phyloP scores from a whole-genome alignment of 805 yeast species.

The Cephaloascus albidus region DNA sequence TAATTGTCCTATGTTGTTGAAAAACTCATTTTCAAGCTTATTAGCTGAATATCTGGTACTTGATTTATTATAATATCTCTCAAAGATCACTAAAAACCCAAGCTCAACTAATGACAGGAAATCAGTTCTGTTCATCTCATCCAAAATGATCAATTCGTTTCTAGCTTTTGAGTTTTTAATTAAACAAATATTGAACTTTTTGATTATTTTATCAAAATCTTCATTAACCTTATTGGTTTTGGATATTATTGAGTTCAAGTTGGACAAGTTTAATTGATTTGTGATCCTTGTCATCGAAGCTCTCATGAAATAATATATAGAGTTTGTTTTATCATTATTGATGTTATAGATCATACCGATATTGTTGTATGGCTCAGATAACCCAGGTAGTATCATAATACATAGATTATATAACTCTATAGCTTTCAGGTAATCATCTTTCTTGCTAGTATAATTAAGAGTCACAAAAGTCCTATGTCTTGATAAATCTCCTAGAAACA shows the following conservation, averaged over 20 bases:
- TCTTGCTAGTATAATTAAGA: constrained; percentile 29
- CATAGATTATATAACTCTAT: constrained; percentile 42
- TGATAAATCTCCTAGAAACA: constrained; percentile 49
- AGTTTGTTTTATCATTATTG: constrained; percentile 34
- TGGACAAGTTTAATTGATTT: constrained; percentile 34
- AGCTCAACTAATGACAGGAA: too few species aligned
- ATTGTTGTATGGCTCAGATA: constrained; percentile 59
- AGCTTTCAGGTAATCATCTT: constrained; percentile 33
- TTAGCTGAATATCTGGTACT: constrained; percentile 11
- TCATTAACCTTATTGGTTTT: constrained; percentile 23
- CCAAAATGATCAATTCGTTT: constrained; percentile 13
- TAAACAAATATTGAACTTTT: constrained; percentile 3
- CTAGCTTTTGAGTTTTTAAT: constrained; percentile 6
- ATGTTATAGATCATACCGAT: constrained; percentile 36
- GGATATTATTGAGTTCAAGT: constrained; percentile 27
- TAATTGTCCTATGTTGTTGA: constrained; percentile 12
- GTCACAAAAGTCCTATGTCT: constrained; percentile 47
- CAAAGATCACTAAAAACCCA: background rate
- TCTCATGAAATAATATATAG: constrained; percentile 45
- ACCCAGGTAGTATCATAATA: constrained; percentile 50
- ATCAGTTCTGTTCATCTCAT: background rate
- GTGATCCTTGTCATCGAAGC: constrained; percentile 47
- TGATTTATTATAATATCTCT: too few species aligned
- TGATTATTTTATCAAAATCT: constrained; percentile 10
- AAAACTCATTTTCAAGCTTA: constrained; percentile 20